Base-by-base conservation (phyloP, 805 yeast genomes). In the Peterozyma toletana region DNA sequence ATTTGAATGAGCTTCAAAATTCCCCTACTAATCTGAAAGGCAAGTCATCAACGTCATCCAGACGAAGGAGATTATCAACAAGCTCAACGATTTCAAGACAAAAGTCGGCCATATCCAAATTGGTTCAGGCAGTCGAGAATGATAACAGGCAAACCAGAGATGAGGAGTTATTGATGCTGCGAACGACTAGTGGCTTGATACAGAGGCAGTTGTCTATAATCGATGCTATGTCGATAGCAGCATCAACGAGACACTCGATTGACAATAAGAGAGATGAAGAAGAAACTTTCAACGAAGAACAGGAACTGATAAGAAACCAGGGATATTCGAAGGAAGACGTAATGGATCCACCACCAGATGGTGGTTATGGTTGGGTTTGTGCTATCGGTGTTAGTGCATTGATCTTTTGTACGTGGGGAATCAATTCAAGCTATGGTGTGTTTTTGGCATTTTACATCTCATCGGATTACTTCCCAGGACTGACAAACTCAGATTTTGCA, bases 381-480 rank as follows among this genome's bases (percentile, higher is more conserved):
- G 59, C 70, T 60, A 27, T 34, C 54, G 52, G 68, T 61, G 62
- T 55, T 47, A 38, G 60, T 49, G 30, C 42, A 21, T 44, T 54
- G 54, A 52, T 63, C 42, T 49, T 71, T 43, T 60, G 73, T 39
- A 68, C 77, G 3, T 77, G 81, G 81, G 83, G 83, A 21, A 56
- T 71, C 9, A 77, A 75, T 50, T 66, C 77, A 9, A 65, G 71
- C 0, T 79, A 66, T 52, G 83, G 83, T 13, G 77, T 80, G 2
- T 74, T 72, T 53, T 59, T 80, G 15, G 62, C 70, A 37, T 75
- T 65, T 54, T 79, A 77, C 53, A 50, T 73, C 9, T 55, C 64
- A 10, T 47, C 65, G 3, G 53, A 62, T 45, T 49, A 55, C 37
- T 79, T 78, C 44, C 65, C 68, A 0, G 78, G 73, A 6, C 80